phyloP scores from a whole-genome alignment of 441 rosid species.

The Brassica hybrid region DNA sequence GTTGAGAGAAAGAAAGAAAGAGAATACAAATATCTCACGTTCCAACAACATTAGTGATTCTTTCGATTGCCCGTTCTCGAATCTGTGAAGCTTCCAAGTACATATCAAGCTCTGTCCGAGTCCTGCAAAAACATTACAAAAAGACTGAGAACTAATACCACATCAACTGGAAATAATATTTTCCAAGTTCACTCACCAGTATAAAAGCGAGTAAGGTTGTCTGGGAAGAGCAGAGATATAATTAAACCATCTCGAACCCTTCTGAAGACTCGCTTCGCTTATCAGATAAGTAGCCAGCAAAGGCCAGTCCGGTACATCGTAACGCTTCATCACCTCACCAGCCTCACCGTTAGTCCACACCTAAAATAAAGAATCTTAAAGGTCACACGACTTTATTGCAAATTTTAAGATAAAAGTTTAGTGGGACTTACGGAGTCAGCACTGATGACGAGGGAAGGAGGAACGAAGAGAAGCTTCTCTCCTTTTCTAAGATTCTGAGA shows the following conservation, averaged over 20 bases:
- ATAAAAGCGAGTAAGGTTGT: constrained; percentile 93
- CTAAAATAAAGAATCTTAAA: constrained; percentile 27
- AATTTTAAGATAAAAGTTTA: no score
- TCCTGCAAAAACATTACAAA: constrained; percentile 70
- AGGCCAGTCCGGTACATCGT: constrained; percentile 98
- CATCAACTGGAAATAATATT: constrained; percentile 34
- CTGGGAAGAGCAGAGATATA: constrained; percentile 89
- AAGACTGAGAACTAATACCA: background rate
- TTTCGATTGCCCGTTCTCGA: constrained; percentile 89
- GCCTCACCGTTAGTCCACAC: constrained; percentile 79
- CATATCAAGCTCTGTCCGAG: constrained; percentile 89
- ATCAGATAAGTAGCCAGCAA: constrained; percentile 84
- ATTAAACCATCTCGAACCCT: constrained; percentile 85
- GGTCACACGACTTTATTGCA: background rate
- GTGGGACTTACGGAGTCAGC: constrained; percentile 71
- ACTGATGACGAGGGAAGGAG: constrained; percentile 86
- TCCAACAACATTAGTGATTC: constrained; percentile 85
- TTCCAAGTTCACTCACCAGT: constrained; percentile 51
- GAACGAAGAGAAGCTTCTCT: constrained; percentile 94
- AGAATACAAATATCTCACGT: constrained; percentile 58
- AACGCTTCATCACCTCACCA: constrained; percentile 71
- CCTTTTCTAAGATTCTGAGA: constrained; percentile 83
- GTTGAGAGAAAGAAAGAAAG: constrained; percentile 3
- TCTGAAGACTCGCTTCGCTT: constrained; percentile 86
- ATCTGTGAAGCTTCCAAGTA: constrained; percentile 96